Evolutionary conservation across 345 rosid species (phyloP).

Genomic region (Eucalyptus pauciflora): DNA sequence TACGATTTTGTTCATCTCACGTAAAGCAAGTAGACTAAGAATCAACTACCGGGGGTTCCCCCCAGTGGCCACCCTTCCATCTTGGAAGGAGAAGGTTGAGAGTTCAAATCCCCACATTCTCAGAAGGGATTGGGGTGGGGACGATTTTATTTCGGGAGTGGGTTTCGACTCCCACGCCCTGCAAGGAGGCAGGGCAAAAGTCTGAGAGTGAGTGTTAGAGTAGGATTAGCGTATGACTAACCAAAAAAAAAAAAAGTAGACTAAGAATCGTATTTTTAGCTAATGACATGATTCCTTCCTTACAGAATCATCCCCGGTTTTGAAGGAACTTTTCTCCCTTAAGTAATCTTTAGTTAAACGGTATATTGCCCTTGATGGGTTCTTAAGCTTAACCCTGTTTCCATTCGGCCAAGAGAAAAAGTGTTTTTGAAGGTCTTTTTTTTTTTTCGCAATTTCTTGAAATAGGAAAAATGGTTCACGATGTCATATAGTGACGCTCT

Average conservation of each 20-base stretch:
- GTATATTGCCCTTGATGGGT: not conserved
- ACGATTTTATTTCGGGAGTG: too few relatives aligned
- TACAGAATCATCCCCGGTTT: not conserved
- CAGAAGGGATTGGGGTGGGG: too few relatives aligned
- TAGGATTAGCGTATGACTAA: too few relatives aligned
- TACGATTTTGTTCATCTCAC: not conserved
- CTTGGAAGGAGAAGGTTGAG: too few relatives aligned
- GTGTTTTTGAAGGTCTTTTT: not conserved
- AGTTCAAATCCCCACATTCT: too few relatives aligned
- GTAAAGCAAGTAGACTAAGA: not conserved
- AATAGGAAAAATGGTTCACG: not conserved
- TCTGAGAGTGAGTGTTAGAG: too few relatives aligned
- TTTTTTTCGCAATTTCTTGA: too few relatives aligned
- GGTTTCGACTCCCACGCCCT: too few relatives aligned
- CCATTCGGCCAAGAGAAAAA: not conserved
- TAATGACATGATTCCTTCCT: not conserved
- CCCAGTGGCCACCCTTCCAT: too few relatives aligned
- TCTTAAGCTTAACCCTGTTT: not conserved
- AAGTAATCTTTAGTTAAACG: not conserved
- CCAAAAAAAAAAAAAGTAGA: not conserved
- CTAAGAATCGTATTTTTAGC: not conserved
- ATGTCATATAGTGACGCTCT: not conserved
- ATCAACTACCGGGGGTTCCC: not conserved
- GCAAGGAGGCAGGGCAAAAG: too few relatives aligned
- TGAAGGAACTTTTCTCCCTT: not conserved